Evolutionary conservation across 495 filamentous ascomycete species (phyloP), one percentile per base, ranked within the genome.

Genomic region (Chaetomium cochliodes): DNA sequence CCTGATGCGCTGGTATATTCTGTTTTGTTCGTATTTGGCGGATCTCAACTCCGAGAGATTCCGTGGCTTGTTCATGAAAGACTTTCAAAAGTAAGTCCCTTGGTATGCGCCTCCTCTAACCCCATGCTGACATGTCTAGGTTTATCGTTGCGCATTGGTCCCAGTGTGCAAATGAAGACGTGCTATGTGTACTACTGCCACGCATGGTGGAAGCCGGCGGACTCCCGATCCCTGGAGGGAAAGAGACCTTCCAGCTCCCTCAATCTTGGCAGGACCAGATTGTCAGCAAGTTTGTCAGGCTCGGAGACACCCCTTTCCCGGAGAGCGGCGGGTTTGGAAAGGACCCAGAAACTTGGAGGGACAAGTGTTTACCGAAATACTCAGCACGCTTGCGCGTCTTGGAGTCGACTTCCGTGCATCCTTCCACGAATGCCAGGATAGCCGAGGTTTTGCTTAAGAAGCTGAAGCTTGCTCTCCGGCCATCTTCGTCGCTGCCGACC

Each of bases 1-100:
- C 2, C 80, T 90, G 58, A 84, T 86, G 64, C 72, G 73, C 58
- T 84, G 86, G 77, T 98, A 98, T 74, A 79, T 97, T 53, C 81
- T 85, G 6, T 97, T 97, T 71, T 97, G 90, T 73, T 87, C 87
- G 16, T 88, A 90, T 39, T 86, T 93, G 66, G 85, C 88, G 0
- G 84, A 90, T 47, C 78, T 92, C 62, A 87, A 90, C 50, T 70
- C 81, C 12, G 89, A 93, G 60, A 82, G 91, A 49, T 98, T 98
- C 72, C 80, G 87, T 50, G 84, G 84, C 58, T 80, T 97, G 13
- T 77, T 96, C 13, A 78, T 92, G 15, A 91, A 91, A 56, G 86
- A 91, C 67, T 91, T 98, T 66, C 88, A 93, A 72, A 91, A 83
- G 87, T 90, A 71, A 11, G 33, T 37, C 8, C 33, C 1, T 12